Percentiles rank a stretch among this genome's conserved stretches.
Conservation (phyloP, 2,329 filamentous ascomycete genomes). For the Raffaelea albimanens region DNA sequence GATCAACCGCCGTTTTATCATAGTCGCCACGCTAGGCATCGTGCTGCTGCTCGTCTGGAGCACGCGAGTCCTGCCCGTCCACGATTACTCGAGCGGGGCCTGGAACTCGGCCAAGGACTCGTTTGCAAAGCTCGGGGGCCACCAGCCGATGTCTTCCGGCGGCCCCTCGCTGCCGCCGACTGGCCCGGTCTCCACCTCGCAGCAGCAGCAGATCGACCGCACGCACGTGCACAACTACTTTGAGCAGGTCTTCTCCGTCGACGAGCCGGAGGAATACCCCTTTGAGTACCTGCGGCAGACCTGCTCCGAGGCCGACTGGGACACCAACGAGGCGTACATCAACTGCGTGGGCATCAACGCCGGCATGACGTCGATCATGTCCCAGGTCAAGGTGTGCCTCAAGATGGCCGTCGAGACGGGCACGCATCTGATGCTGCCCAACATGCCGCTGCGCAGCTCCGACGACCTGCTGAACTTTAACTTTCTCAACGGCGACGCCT, state of each 20-base stretch:
- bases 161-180: background rate
- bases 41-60: conserved; percentile 12
- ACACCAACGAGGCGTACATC: conserved; percentile 19
- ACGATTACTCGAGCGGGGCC: conserved; percentile 7
- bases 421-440: conserved; percentile 19
- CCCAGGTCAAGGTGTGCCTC: conserved; percentile 24
- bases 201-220: background rate
- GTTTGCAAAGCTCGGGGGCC: background rate
- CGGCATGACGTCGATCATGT: conserved; percentile 23
- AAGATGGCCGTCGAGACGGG: conserved; percentile 25
- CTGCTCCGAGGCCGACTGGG: conserved; percentile 18
- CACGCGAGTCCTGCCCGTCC: conserved; percentile 3
- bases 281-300: conserved; percentile 16
- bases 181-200: too few relatives aligned
- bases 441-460: conserved; percentile 23
- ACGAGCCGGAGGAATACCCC: conserved; percentile 12
- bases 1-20: conserved; percentile 11
- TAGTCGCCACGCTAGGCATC: conserved; percentile 5
- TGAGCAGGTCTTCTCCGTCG: conserved; percentile 21
- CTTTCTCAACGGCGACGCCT: conserved; percentile 19
- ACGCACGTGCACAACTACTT: conserved; percentile 17
- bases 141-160: background rate
- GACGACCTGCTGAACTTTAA: conserved; percentile 21
- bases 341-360: conserved; percentile 22
- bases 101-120: conserved; percentile 13